phyloP scores from a whole-genome alignment of 305 asterid species.

The Fraxinus floribunda region DNA sequence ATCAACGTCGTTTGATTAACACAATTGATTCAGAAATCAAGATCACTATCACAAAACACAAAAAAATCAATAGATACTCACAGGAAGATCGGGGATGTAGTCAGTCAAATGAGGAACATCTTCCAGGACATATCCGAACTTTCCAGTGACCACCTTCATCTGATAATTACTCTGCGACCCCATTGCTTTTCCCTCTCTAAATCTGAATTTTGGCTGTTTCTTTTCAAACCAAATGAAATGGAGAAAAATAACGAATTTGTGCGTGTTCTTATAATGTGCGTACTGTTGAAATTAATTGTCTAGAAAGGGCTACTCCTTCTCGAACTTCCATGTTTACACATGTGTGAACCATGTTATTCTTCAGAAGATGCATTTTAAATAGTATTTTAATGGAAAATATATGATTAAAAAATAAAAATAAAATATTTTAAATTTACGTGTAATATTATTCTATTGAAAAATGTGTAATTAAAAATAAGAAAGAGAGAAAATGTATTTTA shows the following conservation, averaged over 20 bases:
- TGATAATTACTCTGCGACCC: constrained; percentile 38
- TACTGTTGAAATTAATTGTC: neutral
- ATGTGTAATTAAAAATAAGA: neutral
- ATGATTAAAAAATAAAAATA: too few species aligned
- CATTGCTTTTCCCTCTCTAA: constrained; percentile 17
- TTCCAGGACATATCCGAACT: constrained; percentile 71
- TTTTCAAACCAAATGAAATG: neutral
- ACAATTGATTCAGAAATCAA: neutral
- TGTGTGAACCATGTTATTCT: too few species aligned
- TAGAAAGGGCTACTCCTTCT: constrained; percentile 3
- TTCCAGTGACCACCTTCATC: constrained; percentile 67
- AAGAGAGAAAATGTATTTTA: too few species aligned
- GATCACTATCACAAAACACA: neutral
- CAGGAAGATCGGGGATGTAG: constrained; percentile 71
- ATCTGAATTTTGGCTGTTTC: neutral
- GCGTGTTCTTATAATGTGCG: neutral
- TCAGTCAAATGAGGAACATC: constrained; percentile 91
- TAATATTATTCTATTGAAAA: too few species aligned
- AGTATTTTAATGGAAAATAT: too few species aligned
- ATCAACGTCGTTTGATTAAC: neutral
- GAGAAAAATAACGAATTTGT: neutral
- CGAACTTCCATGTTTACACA: neutral
- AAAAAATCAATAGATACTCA: constrained; percentile 21
- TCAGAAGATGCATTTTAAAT: too few species aligned
- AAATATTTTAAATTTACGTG: too few species aligned